These are phyloP conservation scores for Cladophialophora exuberans DNA, from an alignment of 2,329 filamentous ascomycete genomes.

Conservation along the genomic window DNA sequence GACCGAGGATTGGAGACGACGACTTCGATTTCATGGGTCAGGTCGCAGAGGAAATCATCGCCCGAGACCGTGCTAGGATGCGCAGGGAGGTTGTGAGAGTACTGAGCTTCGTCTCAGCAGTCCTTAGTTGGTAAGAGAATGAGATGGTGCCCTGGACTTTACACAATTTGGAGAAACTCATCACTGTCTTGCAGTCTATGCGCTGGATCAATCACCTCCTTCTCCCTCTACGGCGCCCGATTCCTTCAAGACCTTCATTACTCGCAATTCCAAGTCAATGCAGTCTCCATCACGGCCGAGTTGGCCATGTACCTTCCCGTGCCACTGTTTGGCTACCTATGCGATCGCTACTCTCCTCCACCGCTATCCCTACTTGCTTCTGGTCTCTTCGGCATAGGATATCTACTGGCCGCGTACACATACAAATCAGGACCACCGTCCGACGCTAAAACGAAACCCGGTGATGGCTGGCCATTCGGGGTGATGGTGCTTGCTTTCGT, in stretches of 20 bases:
- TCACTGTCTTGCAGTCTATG: slow-evolving; percentile 59
- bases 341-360: slow-evolving; percentile 82
- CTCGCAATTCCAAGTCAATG: slow-evolving; percentile 89
- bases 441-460: slow-evolving; percentile 51
- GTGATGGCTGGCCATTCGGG: slow-evolving; percentile 70
- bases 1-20: slow-evolving; percentile 34
- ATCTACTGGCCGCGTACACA: slow-evolving; percentile 77
- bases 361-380: slow-evolving; percentile 74
- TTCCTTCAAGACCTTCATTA: slow-evolving; percentile 87
- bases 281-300: slow-evolving; percentile 82
- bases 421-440: slow-evolving; percentile 65
- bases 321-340: slow-evolving; percentile 84
- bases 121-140: slow-evolving; percentile 59
- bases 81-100: slow-evolving; percentile 57
- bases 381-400: slow-evolving; percentile 76
- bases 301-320: slow-evolving; percentile 92
- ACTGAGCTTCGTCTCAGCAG: slow-evolving; percentile 62
- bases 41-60: slow-evolving; percentile 63
- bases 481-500: slow-evolving; percentile 87
- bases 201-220: slow-evolving; percentile 89
- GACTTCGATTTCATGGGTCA: slow-evolving; percentile 59
- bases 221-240: slow-evolving; percentile 89
- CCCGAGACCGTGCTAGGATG: slow-evolving; percentile 59
- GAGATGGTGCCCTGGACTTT: no score
- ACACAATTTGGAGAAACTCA: background rate